Conservation (phyloP, 225 moss, liverwort and hornwort genomes). For the Rhytidiadelphus loreus region DNA sequence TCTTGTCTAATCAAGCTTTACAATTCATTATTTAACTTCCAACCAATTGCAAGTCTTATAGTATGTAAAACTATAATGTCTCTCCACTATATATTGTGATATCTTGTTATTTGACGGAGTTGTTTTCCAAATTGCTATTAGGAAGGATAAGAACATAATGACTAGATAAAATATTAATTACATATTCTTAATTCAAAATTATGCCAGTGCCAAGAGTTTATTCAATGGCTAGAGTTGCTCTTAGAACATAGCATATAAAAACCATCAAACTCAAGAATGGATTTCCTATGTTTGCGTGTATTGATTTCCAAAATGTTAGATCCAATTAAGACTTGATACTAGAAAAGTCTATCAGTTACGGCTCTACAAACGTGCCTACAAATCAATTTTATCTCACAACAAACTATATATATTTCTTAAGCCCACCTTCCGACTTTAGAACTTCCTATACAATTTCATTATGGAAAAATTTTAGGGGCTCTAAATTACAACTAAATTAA, state of each 20-base stretch:
- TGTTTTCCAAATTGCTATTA: background rate
- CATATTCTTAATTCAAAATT: background rate
- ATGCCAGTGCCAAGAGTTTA: background rate
- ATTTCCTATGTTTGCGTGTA: rapidly evolving
- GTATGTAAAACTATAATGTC: background rate
- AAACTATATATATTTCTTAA: background rate
- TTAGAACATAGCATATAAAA: rapidly evolving
- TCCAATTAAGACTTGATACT: background rate
- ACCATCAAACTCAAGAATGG: rapidly evolving
- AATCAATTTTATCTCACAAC: rapidly evolving
- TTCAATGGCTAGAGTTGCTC: rapidly evolving
- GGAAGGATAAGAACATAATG: background rate
- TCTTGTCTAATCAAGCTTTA: background rate
- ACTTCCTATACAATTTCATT: too few relatives aligned
- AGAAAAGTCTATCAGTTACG: background rate
- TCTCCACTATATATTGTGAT: background rate
- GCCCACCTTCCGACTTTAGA: rapidly evolving
- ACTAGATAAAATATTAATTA: background rate
- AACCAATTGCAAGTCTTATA: background rate
- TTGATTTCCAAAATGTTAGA: background rate
- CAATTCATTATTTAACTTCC: background rate
- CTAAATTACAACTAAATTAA: background rate
- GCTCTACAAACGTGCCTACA: too few relatives aligned
- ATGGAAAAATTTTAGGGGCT: background rate
- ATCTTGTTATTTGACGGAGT: rapidly evolving